These are phyloP conservation scores for Cynara cardunculus DNA, from an alignment of 129 eudicot species.

Conservation along the genomic window DNA sequence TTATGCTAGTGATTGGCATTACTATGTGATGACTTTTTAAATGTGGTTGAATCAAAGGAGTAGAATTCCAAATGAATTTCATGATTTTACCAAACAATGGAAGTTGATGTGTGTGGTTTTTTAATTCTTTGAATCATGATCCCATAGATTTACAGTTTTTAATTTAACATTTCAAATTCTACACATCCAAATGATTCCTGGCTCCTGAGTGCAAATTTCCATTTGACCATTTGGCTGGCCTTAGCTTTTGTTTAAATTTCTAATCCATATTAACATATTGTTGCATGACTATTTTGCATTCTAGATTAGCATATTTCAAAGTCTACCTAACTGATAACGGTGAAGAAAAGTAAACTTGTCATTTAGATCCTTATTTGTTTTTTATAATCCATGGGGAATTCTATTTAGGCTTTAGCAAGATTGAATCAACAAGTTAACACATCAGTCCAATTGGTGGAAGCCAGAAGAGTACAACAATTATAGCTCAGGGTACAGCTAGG, in stretches of 20 bases:
- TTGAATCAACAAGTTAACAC: neutral
- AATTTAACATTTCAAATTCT: neutral
- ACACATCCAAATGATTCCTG: neutral
- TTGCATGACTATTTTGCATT: neutral
- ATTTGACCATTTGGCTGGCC: too few relatives aligned
- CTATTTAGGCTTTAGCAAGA: neutral
- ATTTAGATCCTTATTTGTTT: constrained; percentile 3
- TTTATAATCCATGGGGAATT: neutral
- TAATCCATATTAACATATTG: neutral
- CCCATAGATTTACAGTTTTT: neutral
- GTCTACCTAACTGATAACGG: neutral
- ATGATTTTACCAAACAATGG: neutral
- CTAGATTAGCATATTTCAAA: neutral
- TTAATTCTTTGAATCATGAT: neutral
- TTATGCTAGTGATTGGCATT: neutral
- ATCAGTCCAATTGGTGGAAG: constrained; percentile 15
- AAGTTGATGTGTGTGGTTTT: neutral
- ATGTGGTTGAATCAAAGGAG: neutral
- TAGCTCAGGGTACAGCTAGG: constrained; percentile 21
- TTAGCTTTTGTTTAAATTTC: neutral
- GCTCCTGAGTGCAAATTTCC: too few relatives aligned
- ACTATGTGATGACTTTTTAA: neutral
- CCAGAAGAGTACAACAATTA: constrained; percentile 8
- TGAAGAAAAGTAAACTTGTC: constrained; percentile 9
- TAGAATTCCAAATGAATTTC: neutral